Evolutionary conservation across 164 flowering plant species (phyloP).

Genomic region (Cinnamomum micranthum): DNA sequence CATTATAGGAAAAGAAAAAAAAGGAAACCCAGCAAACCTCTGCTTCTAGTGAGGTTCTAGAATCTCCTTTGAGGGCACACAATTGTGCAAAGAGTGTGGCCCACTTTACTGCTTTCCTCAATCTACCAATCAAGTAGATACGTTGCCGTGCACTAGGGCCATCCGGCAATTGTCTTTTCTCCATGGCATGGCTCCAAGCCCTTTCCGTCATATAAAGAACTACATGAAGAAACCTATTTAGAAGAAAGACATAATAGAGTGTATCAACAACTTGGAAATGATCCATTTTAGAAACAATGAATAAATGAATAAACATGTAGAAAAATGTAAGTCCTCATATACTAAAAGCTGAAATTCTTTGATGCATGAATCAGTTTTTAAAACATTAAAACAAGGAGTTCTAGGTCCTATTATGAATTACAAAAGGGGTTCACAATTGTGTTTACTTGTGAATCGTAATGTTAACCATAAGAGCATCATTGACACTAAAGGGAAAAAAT

Average conservation of each 20-base stretch:
- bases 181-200: conserved; percentile 99
- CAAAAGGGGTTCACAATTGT: too few relatives aligned
- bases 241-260: conserved; percentile 11
- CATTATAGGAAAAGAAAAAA: neutral
- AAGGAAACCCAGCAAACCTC: conserved; percentile 47
- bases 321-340: neutral
- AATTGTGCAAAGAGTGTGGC: conserved; percentile 74
- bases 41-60: conserved; percentile 93
- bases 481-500: neutral
- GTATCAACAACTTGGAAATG: neutral
- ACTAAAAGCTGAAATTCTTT: neutral
- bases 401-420: too few relatives aligned
- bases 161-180: conserved; percentile 88
- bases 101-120: conserved; percentile 96
- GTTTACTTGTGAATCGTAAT: too few relatives aligned
- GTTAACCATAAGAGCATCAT: neutral
- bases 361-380: too few relatives aligned
- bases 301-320: neutral
- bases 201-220: conserved; percentile 89
- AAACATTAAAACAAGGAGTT: too few relatives aligned
- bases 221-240: conserved; percentile 78
- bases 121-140: conserved; percentile 76
- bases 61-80: conserved; percentile 88
- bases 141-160: conserved; percentile 90
- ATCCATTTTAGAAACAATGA: neutral